Percentiles rank a stretch among this genome's conserved stretches.
Conservation (phyloP, 441 rosid genomes). For the Jatropha podagrica region DNA sequence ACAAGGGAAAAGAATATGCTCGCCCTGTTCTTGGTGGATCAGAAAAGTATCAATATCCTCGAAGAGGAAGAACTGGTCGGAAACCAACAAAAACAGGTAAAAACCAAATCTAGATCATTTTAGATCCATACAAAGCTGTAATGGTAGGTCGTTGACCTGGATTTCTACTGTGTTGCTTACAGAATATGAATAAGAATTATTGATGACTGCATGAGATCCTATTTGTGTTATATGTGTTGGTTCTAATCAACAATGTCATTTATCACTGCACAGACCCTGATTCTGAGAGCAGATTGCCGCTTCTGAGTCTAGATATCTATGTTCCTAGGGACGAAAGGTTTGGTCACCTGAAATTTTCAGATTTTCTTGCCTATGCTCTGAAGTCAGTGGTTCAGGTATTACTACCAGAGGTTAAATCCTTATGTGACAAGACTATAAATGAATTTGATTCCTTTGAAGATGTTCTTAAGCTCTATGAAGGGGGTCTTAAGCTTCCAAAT, state of each 20-base stretch:
- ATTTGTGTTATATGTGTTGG: background rate
- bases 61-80: conserved; percentile 83
- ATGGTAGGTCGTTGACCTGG: background rate
- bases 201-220: background rate
- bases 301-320: conserved; percentile 65
- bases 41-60: conserved; percentile 68
- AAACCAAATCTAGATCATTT: conserved; percentile 1
- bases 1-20: conserved; percentile 48
- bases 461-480: conserved; percentile 63
- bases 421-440: conserved; percentile 69
- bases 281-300: conserved; percentile 63
- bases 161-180: background rate
- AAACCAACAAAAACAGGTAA: conserved; percentile 61
- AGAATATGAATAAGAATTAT: background rate
- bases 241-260: conserved; percentile 7
- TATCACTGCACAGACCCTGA: conserved; percentile 46
- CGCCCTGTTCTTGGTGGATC: conserved; percentile 83
- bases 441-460: conserved; percentile 84
- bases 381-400: conserved; percentile 66
- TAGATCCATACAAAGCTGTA: background rate
- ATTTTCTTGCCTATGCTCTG: conserved; percentile 73
- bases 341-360: conserved; percentile 71
- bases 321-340: conserved; percentile 91
- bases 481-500: conserved; percentile 47
- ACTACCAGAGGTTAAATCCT: conserved; percentile 58